Evolutionary conservation across 495 filamentous ascomycete genomes (phyloP).

Genomic region (Neurospora sp.): DNA sequence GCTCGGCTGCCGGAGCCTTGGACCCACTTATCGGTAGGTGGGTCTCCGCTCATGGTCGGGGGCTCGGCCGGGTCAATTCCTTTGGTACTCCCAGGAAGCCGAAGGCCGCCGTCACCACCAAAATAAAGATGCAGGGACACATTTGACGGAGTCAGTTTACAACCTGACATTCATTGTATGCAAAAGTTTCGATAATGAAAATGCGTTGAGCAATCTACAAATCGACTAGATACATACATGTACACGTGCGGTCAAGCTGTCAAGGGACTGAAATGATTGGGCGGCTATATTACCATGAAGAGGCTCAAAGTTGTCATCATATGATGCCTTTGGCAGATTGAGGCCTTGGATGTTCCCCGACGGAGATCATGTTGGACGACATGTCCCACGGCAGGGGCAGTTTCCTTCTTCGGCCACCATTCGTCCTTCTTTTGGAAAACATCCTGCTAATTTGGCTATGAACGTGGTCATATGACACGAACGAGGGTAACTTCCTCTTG

Average conservation of each 20-base stretch:
- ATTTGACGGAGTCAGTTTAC: neutral
- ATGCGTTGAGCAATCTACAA: neutral
- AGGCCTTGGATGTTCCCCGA: neutral
- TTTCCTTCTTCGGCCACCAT: neutral
- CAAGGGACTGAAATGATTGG: neutral
- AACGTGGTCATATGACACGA: neutral
- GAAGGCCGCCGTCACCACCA: neutral
- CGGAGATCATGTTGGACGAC: neutral
- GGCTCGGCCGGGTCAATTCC: neutral
- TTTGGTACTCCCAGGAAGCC: neutral
- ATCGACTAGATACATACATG: neutral
- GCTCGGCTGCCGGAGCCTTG: neutral
- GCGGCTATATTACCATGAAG: neutral
- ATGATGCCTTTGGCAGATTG: neutral
- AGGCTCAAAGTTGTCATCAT: neutral
- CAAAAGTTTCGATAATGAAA: neutral
- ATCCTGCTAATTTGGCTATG: neutral
- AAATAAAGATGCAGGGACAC: neutral
- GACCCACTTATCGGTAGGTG: neutral
- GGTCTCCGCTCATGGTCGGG: neutral
- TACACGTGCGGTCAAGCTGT: neutral
- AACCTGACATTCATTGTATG: neutral
- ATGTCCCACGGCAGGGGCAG: neutral
- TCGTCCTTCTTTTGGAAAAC: neutral
- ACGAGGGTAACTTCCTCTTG: neutral